Evolutionary conservation across 805 yeast genomes (phyloP).

Genomic region (Metschnikowia colocasiae): DNA sequence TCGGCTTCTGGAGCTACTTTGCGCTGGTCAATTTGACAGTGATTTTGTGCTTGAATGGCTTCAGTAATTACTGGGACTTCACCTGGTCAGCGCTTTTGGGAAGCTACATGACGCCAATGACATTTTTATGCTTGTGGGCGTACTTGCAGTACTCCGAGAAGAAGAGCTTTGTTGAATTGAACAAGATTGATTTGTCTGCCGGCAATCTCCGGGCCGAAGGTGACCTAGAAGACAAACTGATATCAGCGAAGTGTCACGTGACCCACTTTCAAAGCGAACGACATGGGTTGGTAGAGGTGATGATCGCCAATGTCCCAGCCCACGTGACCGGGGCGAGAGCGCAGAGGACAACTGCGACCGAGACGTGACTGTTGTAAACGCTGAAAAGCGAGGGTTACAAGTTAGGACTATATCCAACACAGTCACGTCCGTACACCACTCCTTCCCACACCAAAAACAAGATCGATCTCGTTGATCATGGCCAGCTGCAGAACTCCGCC

Average conservation of each 20-base stretch:
- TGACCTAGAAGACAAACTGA: background rate
- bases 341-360: too few relatives aligned
- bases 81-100: slow-evolving; percentile 13
- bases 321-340: too few relatives aligned
- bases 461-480: too few relatives aligned
- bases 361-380: too few relatives aligned
- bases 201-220: slow-evolving; percentile 1
- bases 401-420: too few relatives aligned
- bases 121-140: slow-evolving; percentile 9
- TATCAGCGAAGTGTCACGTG: background rate
- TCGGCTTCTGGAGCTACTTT: slow-evolving; percentile 15
- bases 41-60: slow-evolving; percentile 18
- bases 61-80: slow-evolving; percentile 18
- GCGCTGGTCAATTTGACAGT: slow-evolving; percentile 17
- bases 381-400: too few relatives aligned
- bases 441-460: too few relatives aligned
- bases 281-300: too few relatives aligned
- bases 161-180: background rate
- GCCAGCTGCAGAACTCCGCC: too few relatives aligned
- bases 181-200: slow-evolving; percentile 1
- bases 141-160: slow-evolving; percentile 2
- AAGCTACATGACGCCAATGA: slow-evolving; percentile 15
- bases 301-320: too few relatives aligned
- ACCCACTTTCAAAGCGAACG: too few relatives aligned
- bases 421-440: too few relatives aligned